Conservation (phyloP, 1,139 yeast species). For the Blastobotrys proliferans region DNA sequence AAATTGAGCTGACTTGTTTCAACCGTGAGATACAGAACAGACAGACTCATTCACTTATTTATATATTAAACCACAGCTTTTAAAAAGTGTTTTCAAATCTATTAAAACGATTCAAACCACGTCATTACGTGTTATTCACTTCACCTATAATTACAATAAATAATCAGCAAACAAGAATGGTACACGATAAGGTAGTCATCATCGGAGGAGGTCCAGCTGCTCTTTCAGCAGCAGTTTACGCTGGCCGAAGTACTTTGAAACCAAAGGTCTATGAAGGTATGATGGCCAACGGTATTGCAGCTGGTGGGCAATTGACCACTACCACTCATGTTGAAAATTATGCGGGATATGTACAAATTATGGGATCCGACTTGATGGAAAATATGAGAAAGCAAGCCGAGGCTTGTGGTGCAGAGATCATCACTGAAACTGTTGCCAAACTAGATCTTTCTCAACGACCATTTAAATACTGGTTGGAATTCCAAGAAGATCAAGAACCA, state of each 20-base stretch:
- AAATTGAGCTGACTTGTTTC: too few relatives aligned
- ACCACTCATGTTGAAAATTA: conserved; percentile 93
- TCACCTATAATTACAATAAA: too few relatives aligned
- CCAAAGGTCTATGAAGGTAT: conserved; percentile 94
- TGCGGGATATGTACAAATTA: conserved; percentile 93
- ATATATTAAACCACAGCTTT: too few relatives aligned
- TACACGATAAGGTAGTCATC: conserved; percentile 81
- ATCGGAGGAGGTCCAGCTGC: conserved; percentile 99
- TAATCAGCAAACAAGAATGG: conserved; percentile 25
- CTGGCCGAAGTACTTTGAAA: conserved; percentile 92
- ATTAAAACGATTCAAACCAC: too few relatives aligned
- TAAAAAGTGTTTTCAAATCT: too few relatives aligned
- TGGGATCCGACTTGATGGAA: conserved; percentile 86
- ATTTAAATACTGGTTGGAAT: conserved; percentile 95
- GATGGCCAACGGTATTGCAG: conserved; percentile 96
- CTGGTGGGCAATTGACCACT: conserved; percentile 98
- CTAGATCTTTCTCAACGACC: conserved; percentile 84
- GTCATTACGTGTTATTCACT: too few relatives aligned
- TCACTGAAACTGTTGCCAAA: conserved; percentile 91
- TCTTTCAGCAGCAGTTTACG: conserved; percentile 96
- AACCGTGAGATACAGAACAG: too few relatives aligned
- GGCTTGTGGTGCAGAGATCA: conserved; percentile 86
- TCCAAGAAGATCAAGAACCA: conserved; percentile 76
- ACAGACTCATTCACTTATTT: too few relatives aligned
- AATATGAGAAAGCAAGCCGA: conserved; percentile 84